Evolutionary conservation across 306 rosid genomes (phyloP), one percentile per base, ranked within the genome.

Genomic region (Erythrophleum fordii): DNA sequence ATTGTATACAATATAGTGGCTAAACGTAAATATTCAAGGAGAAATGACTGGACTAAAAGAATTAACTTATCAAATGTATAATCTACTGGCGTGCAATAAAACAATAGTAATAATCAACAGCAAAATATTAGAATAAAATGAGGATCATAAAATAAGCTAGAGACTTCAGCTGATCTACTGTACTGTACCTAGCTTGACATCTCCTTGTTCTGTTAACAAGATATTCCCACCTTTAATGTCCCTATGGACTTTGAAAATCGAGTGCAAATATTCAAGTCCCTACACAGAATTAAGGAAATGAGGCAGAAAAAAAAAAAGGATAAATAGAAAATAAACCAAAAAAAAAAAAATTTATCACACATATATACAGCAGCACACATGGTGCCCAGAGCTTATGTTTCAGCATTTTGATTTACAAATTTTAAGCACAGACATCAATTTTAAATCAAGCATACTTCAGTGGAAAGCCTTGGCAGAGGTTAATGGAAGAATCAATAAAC

Each of bases 161-260:
- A 65, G 37, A 66, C 22, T 65, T 51, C 37, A 29, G 41, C 34
- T 22, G 59, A 76, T 61, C 48, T 65, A 81, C 83, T n/a, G 64
- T 34, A 84, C 97, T 89, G 23, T 85, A 94, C 99, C 99, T 83
- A 95, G 86, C 84, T 95, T 95, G 92, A 95, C 99, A 81, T 95
- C 97, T 77, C 99, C 99, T 85, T 95, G 98, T 78, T 95, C 99
- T 76, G 98, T 95, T 87, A 95, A 82, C 82, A 95, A 89, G 81
- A 95, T 95, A 87, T 95, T 95, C 74, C 99, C 99, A 60, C 99
- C 99, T 86, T 95, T 95, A 62, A 95, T 95, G 86, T 95, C 99
- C 88, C 99, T 87, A 65, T 93, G 99, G 80, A 95, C 99, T 88
- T 95, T 95, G 87, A 89, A 93, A 86, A 95, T 95, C n/a, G 98